Evolutionary conservation across 2,329 filamentous ascomycete species (phyloP).

Genomic region (Fusarium avenaceum): DNA sequence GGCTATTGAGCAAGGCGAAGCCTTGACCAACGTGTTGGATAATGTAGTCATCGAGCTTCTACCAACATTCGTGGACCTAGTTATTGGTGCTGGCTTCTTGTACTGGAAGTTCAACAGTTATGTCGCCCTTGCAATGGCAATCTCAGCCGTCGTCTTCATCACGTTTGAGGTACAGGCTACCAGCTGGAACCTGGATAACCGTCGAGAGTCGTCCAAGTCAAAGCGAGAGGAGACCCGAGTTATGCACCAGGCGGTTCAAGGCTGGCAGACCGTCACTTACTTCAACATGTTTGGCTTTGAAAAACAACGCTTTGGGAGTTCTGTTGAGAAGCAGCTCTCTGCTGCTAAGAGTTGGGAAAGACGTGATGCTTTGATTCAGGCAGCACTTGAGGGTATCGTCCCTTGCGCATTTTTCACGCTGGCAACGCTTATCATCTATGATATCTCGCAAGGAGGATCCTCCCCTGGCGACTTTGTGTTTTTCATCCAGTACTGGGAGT

Average conservation of each 20-base stretch:
- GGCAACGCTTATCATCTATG: constrained; percentile 38
- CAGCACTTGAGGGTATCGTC: constrained; percentile 58
- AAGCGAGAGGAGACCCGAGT: constrained; percentile 64
- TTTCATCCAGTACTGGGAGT: constrained; percentile 73
- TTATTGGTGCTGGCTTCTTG: constrained; percentile 71
- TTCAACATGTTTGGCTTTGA: constrained; percentile 55
- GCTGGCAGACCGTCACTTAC: constrained; percentile 70
- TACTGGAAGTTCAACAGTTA: constrained; percentile 73
- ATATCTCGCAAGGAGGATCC: constrained; percentile 38
- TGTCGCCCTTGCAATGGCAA: constrained; percentile 59
- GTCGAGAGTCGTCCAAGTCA: constrained; percentile 56
- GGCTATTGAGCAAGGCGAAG: constrained; percentile 73
- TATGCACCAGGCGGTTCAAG: constrained; percentile 69
- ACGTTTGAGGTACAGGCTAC: constrained; percentile 52
- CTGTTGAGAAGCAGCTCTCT: constrained; percentile 46
- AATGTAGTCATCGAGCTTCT: constrained; percentile 70
- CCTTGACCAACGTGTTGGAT: constrained; percentile 71
- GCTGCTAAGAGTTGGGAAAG: constrained; percentile 41
- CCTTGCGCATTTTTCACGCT: constrained; percentile 58
- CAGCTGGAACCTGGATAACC: constrained; percentile 55
- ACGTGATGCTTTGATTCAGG: constrained; percentile 43
- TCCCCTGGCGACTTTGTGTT: constrained; percentile 66
- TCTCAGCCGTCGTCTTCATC: constrained; percentile 39
- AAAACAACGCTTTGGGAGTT: constrained; percentile 45
- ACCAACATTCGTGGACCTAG: constrained; percentile 73